These are phyloP conservation scores for Curvularia verruculosa DNA, from an alignment of 2,329 filamentous ascomycete genomes.

Conservation along the genomic window DNA sequence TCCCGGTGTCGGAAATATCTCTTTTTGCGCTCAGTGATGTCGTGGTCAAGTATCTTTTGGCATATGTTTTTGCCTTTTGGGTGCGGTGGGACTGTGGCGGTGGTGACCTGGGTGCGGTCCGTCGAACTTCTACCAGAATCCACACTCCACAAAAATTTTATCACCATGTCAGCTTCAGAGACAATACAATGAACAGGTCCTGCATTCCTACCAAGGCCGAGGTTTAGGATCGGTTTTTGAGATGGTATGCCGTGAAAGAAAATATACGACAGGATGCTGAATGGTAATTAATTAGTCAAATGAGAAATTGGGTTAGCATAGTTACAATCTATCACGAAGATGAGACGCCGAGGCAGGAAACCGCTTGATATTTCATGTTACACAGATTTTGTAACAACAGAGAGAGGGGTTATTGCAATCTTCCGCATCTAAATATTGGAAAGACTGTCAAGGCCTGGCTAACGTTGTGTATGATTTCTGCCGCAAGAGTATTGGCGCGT, in stretches of 20 bases:
- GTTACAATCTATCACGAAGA: not conserved
- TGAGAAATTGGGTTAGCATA: not conserved
- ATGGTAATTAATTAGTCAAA: not conserved
- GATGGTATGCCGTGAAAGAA: too few relatives aligned
- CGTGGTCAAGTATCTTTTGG: too few relatives aligned
- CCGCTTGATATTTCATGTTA: too few relatives aligned
- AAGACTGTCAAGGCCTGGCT: conserved; percentile 21
- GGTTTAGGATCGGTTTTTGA: too few relatives aligned
- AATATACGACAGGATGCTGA: not conserved
- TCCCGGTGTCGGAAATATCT: not conserved
- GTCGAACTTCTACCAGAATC: too few relatives aligned
- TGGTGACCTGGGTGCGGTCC: too few relatives aligned
- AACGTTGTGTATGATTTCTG: conserved; percentile 6
- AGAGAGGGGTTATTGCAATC: conserved; percentile 16
- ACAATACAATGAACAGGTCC: too few relatives aligned
- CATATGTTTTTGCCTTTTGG: too few relatives aligned
- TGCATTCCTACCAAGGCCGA: too few relatives aligned
- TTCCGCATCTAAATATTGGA: conserved; percentile 30
- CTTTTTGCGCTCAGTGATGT: not conserved
- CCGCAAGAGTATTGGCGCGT: conserved; percentile 17
- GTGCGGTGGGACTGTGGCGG: too few relatives aligned
- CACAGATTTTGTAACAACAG: conserved; percentile 6
- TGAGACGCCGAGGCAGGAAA: not conserved
- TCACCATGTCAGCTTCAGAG: too few relatives aligned
- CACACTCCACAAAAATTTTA: too few relatives aligned